Percentiles rank a stretch among this genome's conserved stretches.
Conservation (phyloP, 2,329 filamentous ascomycete species). For the Cadophora malorum region DNA sequence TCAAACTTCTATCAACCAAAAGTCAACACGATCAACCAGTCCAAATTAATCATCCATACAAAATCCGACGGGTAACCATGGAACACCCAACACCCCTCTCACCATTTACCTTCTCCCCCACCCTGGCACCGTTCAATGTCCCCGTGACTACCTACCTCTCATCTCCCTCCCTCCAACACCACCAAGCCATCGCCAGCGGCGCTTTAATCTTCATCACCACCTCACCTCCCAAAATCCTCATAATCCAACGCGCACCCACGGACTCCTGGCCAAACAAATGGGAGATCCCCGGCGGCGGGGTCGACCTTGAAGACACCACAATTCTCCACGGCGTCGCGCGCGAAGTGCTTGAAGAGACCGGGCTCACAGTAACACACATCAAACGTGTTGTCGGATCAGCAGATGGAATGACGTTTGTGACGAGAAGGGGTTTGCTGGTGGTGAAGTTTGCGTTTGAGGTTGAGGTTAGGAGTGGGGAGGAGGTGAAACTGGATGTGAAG, state of each 20-base stretch:
- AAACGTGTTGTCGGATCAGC: conserved; percentile 4
- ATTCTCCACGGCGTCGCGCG: conserved; percentile 54
- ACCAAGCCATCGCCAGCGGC: conserved; percentile 16
- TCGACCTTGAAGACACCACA: conserved; percentile 50
- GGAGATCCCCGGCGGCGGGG: conserved; percentile 57
- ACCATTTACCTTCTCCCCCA: conserved; percentile 16
- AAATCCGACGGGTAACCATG: too few relatives aligned
- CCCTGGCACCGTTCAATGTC: background rate
- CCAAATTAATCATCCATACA: too few relatives aligned
- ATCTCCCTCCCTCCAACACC: background rate
- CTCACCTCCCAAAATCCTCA: conserved; percentile 11
- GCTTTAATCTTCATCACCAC: conserved; percentile 14
- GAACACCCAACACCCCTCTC: background rate
- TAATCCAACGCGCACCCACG: conserved; percentile 25
- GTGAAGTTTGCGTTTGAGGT: conserved; percentile 31
- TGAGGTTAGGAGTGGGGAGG: conserved; percentile 11
- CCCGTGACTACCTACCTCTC: conserved; percentile 7
- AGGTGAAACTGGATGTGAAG: conserved; percentile 23
- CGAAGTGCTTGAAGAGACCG: conserved; percentile 57
- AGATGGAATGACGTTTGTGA: conserved; percentile 3
- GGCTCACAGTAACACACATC: conserved; percentile 41
- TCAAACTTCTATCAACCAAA: too few relatives aligned
- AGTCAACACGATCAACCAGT: too few relatives aligned
- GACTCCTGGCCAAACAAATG: conserved; percentile 48
- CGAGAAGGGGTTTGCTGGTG: conserved; percentile 9